Evolutionary conservation across 441 rosid species (phyloP), one percentile per base, ranked within the genome.

Genomic region (Isatis lusitanica): DNA sequence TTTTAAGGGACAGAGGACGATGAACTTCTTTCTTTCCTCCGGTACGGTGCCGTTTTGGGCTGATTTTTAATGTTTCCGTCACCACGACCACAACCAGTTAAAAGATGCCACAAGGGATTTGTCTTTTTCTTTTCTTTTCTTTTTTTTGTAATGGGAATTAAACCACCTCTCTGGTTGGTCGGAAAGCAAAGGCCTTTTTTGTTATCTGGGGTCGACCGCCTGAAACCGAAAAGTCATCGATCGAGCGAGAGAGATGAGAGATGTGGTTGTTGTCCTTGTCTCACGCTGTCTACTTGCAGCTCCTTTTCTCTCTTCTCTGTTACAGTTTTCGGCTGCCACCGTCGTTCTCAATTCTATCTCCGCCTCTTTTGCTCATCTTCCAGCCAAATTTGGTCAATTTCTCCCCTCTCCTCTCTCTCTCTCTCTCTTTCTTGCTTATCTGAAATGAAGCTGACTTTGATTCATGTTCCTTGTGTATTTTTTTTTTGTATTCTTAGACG

Each of bases 311-410:
- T 55, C 68, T 67, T 72, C 10, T 16, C 70, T 73, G 1, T 28
- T 84, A 12, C 74, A 31, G 9, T 30, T 75, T 11, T 43, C 81
- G 11, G 75, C 82, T 10, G 84, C 92, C 28, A 69, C 87, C 24
- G 85, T 92, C 42, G 71, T 87, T 33, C 76, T 86, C 64, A 80
- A 80, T 68, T 85, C 92, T 51, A 78, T 79, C 68, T 80, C 83
- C 61, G 48, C 78, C 65, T 79, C 87, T 70, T 91, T 86, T 63
- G 63, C 87, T 15, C 88, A 85, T 84, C 87, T 90, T 78, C 92
- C 97, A 39, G 96, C 94, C 63, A 88, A 87, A 83, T 90, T 66
- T 74, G 92, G 96, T 90, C 83, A 78, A 42, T 53, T 36, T 52
- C 40, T 58, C 30, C 5, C 56, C 38, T 52, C 40, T 58, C 30